Evolutionary conservation across 495 filamentous ascomycete species (phyloP).

Genomic region (Cercophora sp.): DNA sequence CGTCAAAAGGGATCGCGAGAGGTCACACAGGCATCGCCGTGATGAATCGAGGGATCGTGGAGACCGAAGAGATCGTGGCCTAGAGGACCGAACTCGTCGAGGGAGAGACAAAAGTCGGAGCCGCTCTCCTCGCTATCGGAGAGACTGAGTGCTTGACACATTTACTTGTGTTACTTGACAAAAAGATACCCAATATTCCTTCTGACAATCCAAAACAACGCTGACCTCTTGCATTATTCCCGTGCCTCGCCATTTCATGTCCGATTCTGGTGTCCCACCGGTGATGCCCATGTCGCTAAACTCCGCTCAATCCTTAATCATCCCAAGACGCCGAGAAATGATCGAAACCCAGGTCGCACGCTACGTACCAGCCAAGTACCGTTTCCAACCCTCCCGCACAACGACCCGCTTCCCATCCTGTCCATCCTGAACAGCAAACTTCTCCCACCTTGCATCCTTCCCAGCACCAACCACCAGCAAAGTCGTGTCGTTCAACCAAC

Average conservation of each 20-base stretch:
- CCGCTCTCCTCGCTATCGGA: constrained; percentile 20
- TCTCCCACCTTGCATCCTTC: constrained; percentile 78
- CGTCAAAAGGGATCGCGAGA: constrained; percentile 19
- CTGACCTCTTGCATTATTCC: too few species aligned
- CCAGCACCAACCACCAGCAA: constrained; percentile 79
- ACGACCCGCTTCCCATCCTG: constrained; percentile 59
- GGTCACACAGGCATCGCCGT: constrained; percentile 18
- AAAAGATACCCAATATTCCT: constrained; percentile 7
- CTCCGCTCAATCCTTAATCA: neutral
- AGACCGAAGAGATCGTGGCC: constrained; percentile 9
- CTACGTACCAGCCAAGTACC: too few species aligned
- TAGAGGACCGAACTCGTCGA: constrained; percentile 15
- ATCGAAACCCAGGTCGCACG: constrained; percentile 23
- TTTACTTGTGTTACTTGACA: too few species aligned
- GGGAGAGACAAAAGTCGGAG: constrained; percentile 21
- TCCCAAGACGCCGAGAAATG: neutral
- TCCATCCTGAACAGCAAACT: constrained; percentile 62
- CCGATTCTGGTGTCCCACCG: too few species aligned
- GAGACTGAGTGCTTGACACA: too few species aligned
- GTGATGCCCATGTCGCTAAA: constrained; percentile 12
- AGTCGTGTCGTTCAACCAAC: constrained; percentile 66
- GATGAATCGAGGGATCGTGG: constrained; percentile 18
- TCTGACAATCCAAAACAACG: too few species aligned
- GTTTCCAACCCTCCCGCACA: constrained; percentile 73
- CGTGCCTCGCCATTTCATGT: neutral